Percentiles rank a stretch among this genome's conserved stretches.
Evolutionary conservation across 2,329 filamentous ascomycete species (phyloP).

Genomic region (Chaetomiaceae sp.): DNA sequence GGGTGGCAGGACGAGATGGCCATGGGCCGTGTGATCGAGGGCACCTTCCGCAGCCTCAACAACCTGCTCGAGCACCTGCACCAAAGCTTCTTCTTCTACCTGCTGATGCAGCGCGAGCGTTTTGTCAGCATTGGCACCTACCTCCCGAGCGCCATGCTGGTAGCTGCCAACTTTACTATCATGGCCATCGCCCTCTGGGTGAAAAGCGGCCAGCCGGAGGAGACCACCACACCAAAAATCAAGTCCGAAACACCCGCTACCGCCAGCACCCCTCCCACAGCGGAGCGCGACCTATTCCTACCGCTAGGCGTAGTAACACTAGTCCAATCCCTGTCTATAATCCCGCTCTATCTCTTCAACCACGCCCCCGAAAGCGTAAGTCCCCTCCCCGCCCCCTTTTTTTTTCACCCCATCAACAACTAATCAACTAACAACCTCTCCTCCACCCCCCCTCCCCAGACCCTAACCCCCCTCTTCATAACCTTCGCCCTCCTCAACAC

Average conservation of each 20-base stretch:
- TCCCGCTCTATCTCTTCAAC: slow-evolving; percentile 87
- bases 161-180: slow-evolving; percentile 92
- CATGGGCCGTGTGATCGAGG: slow-evolving; percentile 83
- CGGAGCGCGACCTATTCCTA: slow-evolving; percentile 64
- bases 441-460: slow-evolving; percentile 42
- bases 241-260: slow-evolving; percentile 28
- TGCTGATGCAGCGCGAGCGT: slow-evolving; percentile 83
- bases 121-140: slow-evolving; percentile 99
- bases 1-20: slow-evolving; percentile 99
- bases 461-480: slow-evolving; percentile 56
- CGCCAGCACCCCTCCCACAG: slow-evolving; percentile 24
- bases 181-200: slow-evolving; percentile 95
- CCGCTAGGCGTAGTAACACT: slow-evolving; percentile 69
- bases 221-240: slow-evolving; percentile 23
- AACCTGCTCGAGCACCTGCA: slow-evolving; percentile 95
- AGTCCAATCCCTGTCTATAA: slow-evolving; percentile 69
- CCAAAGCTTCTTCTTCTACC: slow-evolving; percentile 99
- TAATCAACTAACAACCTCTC: background rate
- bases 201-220: slow-evolving; percentile 61
- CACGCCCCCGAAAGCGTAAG: slow-evolving; percentile 62
- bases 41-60: slow-evolving; percentile 88
- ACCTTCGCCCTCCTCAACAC: slow-evolving; percentile 53
- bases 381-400: slow-evolving; percentile 16
- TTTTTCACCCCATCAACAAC: background rate
- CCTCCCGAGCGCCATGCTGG: slow-evolving; percentile 92